phyloP scores from a whole-genome alignment of 805 yeast species.

The Starmerella scarabaei region DNA sequence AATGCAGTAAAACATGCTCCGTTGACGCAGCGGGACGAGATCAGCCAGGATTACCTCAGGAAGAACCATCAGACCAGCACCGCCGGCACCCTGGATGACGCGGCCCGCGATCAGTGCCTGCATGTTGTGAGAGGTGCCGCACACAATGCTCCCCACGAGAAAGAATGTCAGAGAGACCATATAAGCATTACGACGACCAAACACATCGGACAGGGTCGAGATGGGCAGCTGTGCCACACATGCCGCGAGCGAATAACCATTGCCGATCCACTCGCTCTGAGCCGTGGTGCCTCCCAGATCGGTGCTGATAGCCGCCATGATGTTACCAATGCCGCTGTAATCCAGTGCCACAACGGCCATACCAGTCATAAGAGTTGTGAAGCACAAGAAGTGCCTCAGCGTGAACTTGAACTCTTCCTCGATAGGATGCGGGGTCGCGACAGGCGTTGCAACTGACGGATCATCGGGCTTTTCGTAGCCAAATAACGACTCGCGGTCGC shows the following conservation, averaged over 20 bases:
- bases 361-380: conserved; percentile 5
- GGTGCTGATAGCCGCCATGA: conserved; percentile 13
- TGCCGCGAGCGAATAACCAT: conserved; percentile 22
- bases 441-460: too few species aligned
- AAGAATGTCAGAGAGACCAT: conserved; percentile 40
- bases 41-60: conserved; percentile 47
- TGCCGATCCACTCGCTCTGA: conserved; percentile 25
- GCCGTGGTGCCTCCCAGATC: conserved; percentile 21
- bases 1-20: conserved; percentile 24
- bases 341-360: conserved; percentile 15
- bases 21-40: conserved; percentile 33
- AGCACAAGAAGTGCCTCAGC: background rate
- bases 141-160: conserved; percentile 48
- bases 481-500: background rate
- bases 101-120: conserved; percentile 56
- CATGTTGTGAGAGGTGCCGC: conserved; percentile 44
- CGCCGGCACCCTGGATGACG: conserved; percentile 58
- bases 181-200: conserved; percentile 37
- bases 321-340: conserved; percentile 19
- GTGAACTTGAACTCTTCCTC: conserved; percentile 11
- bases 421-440: background rate
- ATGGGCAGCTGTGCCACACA: conserved; percentile 19
- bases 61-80: conserved; percentile 51
- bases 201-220: conserved; percentile 21
- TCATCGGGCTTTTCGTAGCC: too few species aligned